These are phyloP conservation scores for Hyphopichia fennica DNA, from an alignment of 1,139 yeast species.

Conservation along the genomic window DNA sequence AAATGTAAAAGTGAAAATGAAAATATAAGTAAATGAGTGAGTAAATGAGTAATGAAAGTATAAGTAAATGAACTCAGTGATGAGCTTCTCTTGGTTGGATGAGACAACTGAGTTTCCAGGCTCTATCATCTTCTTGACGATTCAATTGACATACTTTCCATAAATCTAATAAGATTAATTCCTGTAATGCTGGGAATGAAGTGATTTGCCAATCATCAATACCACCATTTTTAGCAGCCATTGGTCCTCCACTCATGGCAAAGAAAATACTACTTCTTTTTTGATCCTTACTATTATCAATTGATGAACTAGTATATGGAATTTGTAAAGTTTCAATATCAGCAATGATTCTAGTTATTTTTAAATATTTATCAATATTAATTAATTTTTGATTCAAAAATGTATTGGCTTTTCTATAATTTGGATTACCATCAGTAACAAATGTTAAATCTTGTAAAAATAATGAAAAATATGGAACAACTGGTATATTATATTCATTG, in stretches of 20 bases:
- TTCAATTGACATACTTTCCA: constrained; percentile 69
- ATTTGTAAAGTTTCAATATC: constrained; percentile 78
- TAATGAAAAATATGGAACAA: constrained; percentile 83
- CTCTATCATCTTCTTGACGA: constrained; percentile 61
- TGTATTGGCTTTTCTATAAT: constrained; percentile 58
- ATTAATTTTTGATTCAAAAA: constrained; percentile 62
- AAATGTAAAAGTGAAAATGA: too few species aligned
- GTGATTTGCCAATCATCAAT: constrained; percentile 34
- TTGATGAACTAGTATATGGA: constrained; percentile 38
- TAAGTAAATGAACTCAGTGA: too few species aligned
- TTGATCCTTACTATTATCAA: constrained; percentile 7
- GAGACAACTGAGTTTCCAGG: constrained; percentile 68
- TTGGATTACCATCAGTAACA: constrained; percentile 84
- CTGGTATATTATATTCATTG: constrained; percentile 60
- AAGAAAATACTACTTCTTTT: constrained; percentile 22
- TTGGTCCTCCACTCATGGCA: constrained; percentile 5
- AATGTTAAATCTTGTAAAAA: constrained; percentile 86
- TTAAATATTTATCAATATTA: constrained; percentile 80
- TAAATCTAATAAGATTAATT: constrained; percentile 62
- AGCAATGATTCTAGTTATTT: constrained; percentile 72
- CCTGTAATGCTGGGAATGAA: constrained; percentile 55
- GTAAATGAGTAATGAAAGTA: too few species aligned
- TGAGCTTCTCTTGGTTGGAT: constrained; percentile 42
- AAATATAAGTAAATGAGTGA: too few species aligned
- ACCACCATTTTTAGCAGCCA: constrained; percentile 8